phyloP scores from a whole-genome alignment of 2,329 filamentous ascomycete genomes.

The Sporothrix phasma region DNA sequence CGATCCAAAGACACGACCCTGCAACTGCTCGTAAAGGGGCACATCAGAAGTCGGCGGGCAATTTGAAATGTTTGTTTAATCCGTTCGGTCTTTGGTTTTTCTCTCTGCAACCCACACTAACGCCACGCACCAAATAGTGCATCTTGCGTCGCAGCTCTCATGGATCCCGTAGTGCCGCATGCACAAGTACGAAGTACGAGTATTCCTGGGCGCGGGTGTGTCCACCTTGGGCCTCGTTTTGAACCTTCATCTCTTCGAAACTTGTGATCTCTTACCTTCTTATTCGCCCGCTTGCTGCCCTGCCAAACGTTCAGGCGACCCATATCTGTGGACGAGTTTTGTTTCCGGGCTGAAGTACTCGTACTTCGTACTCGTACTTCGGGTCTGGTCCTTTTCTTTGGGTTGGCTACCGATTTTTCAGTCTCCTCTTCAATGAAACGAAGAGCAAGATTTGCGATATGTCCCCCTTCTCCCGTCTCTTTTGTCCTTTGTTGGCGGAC shows the following conservation, averaged over 20 bases:
- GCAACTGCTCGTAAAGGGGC: not conserved
- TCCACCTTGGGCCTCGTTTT: not conserved
- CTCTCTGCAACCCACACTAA: not conserved
- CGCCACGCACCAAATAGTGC: constrained; percentile 8
- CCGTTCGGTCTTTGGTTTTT: not conserved
- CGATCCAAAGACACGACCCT: not conserved
- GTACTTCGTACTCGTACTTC: no score
- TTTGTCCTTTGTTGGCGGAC: not conserved
- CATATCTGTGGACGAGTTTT: no score
- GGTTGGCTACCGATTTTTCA: no score
- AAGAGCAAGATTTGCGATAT: not conserved
- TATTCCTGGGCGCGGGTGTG: no score
- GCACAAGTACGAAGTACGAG: no score
- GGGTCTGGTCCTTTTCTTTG: not conserved
- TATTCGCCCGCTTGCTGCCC: not conserved
- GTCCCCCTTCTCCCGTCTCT: not conserved
- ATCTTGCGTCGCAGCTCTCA: no score
- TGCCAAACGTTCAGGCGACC: not conserved
- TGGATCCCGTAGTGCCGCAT: not conserved
- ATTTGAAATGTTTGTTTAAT: no score
- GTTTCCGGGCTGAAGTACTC: no score
- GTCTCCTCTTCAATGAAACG: no score
- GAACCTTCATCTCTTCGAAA: not conserved
- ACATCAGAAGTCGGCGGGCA: not conserved
- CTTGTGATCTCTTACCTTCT: not conserved